Percentiles rank a stretch among this genome's conserved stretches.
Evolutionary conservation across 306 rosid genomes (phyloP).

Genomic region (Senna tora): DNA sequence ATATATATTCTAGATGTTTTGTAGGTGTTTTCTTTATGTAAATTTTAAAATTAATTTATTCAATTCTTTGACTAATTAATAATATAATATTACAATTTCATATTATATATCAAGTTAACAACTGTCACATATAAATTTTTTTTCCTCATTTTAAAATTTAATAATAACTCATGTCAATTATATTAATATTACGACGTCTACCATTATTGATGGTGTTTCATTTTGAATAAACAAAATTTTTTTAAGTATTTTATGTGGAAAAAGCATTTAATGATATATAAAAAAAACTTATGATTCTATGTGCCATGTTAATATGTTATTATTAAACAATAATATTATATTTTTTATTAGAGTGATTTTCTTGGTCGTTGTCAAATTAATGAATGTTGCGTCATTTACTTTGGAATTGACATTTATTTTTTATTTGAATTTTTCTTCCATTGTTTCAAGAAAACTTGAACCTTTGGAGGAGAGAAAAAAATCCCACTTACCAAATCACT

Average conservation of each 20-base stretch:
- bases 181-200: no score
- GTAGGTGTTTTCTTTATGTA: neutral
- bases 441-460: neutral
- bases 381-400: neutral
- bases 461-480: neutral
- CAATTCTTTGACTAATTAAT: neutral
- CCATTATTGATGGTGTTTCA: no score
- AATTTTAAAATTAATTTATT: no score
- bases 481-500: neutral
- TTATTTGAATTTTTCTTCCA: neutral
- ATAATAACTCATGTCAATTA: neutral
- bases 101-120: no score
- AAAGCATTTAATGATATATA: neutral
- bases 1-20: neutral
- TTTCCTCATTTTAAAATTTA: neutral
- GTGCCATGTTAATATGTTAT: no score
- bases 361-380: no score
- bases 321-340: no score
- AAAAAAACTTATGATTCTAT: neutral
- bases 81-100: neutral
- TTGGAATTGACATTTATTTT: neutral
- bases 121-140: no score
- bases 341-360: no score
- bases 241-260: neutral
- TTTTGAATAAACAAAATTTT: no score